phyloP scores from a whole-genome alignment of 2,329 filamentous ascomycete species.

The Penicillium corylophilum region DNA sequence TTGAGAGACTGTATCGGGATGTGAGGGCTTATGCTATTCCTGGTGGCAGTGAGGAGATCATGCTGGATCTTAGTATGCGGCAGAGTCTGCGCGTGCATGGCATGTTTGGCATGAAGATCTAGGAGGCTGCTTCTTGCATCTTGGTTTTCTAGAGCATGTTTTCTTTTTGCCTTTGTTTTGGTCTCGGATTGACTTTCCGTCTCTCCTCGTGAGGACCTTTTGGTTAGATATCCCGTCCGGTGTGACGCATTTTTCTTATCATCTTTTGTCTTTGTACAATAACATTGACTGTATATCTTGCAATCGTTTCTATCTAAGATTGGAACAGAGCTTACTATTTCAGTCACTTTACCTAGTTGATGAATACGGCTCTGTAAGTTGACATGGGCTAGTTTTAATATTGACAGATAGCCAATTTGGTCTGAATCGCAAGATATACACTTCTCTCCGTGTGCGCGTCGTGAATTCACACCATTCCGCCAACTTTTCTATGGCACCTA shows the following conservation, averaged over 20 bases:
- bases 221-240: conserved; percentile 22
- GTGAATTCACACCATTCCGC: too few species aligned
- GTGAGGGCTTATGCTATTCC: conserved; percentile 95
- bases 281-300: too few species aligned
- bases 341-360: too few species aligned
- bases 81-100: conserved; percentile 87
- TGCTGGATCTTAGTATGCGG: conserved; percentile 93
- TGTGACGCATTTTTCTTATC: conserved; percentile 15
- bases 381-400: too few species aligned
- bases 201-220: background rate
- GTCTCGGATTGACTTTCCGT: conserved; percentile 4
- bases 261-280: background rate
- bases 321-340: background rate
- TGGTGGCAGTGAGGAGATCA: conserved; percentile 95
- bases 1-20: conserved; percentile 91
- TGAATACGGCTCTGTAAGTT: too few species aligned
- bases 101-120: conserved; percentile 94
- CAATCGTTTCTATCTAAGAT: background rate
- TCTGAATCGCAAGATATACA: too few species aligned
- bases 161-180: background rate
- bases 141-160: conserved; percentile 3
- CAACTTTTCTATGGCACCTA: too few species aligned
- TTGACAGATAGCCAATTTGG: too few species aligned
- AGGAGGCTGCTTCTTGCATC: conserved; percentile 25
- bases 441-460: too few species aligned